These are phyloP conservation scores for Pyrenochaeta sp. DNA, from an alignment of 2,329 filamentous ascomycete species.

Conservation along the genomic window DNA sequence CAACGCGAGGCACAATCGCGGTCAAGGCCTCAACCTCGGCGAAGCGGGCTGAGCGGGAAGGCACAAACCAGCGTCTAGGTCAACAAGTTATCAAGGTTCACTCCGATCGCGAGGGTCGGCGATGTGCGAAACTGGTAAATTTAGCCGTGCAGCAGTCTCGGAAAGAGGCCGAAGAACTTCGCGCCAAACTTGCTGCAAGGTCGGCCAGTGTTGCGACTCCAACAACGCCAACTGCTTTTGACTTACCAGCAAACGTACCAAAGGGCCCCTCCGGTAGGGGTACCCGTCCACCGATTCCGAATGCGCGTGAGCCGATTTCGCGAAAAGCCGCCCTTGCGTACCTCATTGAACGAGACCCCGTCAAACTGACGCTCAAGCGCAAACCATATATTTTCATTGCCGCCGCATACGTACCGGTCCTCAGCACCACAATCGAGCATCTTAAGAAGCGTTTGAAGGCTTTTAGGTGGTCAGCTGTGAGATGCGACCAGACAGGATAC, in stretches of 20 bases:
- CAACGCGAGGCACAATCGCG: conserved; percentile 58
- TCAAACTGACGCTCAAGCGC: conserved; percentile 73
- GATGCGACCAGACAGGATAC: conserved; percentile 85
- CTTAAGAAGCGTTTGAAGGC: conserved; percentile 88
- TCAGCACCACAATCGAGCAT: conserved; percentile 84
- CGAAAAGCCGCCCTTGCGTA: conserved; percentile 56
- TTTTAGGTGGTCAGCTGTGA: conserved; percentile 81
- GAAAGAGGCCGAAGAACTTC: conserved; percentile 63
- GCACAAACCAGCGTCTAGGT: conserved; percentile 82
- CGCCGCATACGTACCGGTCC: conserved; percentile 84
- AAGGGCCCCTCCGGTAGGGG: conserved; percentile 76
- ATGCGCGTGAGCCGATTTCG: conserved; percentile 50
- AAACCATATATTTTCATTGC: conserved; percentile 92
- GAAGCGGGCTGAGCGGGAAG: conserved; percentile 77
- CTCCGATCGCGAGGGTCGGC: conserved; percentile 85
- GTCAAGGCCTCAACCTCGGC: conserved; percentile 81
- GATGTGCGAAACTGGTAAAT: conserved; percentile 80
- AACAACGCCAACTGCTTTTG: conserved; percentile 43
- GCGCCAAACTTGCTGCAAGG: conserved; percentile 42
- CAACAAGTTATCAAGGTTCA: conserved; percentile 80
- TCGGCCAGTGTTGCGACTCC: conserved; percentile 28
- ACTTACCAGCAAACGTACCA: conserved; percentile 82
- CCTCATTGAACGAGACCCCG: conserved; percentile 68
- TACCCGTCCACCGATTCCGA: conserved; percentile 43
- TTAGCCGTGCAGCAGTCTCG: conserved; percentile 73